A percentile compares a stretch with the other conserved stretches of the same genome.
These are phyloP conservation scores for Fonsecaea pugnacius DNA, from an alignment of 2,329 filamentous ascomycete genomes.

Conservation along the genomic window DNA sequence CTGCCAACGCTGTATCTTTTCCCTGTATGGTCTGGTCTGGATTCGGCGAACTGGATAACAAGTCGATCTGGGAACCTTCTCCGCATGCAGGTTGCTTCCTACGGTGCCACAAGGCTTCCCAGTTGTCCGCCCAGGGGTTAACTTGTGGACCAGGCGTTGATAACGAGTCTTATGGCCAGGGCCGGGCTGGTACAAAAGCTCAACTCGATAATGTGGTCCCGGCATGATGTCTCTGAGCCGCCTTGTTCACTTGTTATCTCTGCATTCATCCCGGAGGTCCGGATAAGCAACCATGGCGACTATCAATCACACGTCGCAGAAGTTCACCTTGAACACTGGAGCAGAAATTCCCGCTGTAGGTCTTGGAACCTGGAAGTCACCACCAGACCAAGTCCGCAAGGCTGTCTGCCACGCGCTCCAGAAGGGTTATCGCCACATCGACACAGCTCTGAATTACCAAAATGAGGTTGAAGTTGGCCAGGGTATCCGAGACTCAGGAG, in stretches of 20 bases:
- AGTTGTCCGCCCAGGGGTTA: neutral
- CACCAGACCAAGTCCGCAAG: conserved; percentile 30
- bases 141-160: neutral
- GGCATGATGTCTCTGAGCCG: conserved; percentile 1
- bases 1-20: neutral
- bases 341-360: conserved; percentile 40
- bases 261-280: neutral
- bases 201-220: conserved; percentile 10
- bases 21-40: neutral
- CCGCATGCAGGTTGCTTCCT: neutral
- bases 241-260: neutral
- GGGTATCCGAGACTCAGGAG: conserved; percentile 73
- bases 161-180: neutral
- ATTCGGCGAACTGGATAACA: neutral
- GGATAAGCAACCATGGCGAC: conserved; percentile 19
- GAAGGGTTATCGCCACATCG: conserved; percentile 59
- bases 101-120: conserved; percentile 2
- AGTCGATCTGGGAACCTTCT: neutral
- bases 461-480: conserved; percentile 84
- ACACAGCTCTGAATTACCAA: conserved; percentile 60
- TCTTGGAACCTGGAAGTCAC: conserved; percentile 40
- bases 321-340: conserved; percentile 39
- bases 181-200: conserved; percentile 13
- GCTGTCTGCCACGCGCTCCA: conserved; percentile 57
- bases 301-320: conserved; percentile 25